These are phyloP conservation scores for Yamadazyma pseudoaaseri DNA, from an alignment of 1,139 yeast genomes.

Conservation along the genomic window DNA sequence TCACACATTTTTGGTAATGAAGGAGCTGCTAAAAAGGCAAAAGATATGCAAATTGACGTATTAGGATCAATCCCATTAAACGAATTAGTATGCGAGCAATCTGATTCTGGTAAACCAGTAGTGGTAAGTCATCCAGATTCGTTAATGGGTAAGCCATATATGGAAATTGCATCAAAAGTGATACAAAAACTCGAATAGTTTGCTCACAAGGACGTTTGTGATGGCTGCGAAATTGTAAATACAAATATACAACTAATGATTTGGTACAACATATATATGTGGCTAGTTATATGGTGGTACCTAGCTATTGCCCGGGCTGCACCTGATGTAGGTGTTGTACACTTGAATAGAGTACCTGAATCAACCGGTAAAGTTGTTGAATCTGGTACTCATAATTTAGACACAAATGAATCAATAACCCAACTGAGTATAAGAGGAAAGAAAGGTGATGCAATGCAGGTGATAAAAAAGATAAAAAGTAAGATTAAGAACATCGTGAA, in stretches of 20 bases:
- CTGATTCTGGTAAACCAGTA: conserved; percentile 68
- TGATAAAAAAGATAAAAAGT: background rate
- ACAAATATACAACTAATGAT: background rate
- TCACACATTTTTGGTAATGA: conserved; percentile 74
- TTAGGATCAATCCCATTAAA: conserved; percentile 70
- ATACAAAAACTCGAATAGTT: conserved; percentile 8
- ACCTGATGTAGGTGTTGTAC: background rate
- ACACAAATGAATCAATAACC: background rate
- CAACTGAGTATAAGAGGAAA: background rate
- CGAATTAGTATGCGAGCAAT: conserved; percentile 56
- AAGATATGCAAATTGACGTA: conserved; percentile 46
- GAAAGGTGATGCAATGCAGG: background rate
- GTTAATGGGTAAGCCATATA: conserved; percentile 35
- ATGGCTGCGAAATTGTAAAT: background rate
- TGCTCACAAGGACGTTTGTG: too few relatives aligned
- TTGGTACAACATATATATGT: background rate
- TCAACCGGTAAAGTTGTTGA: background rate
- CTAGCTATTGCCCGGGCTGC: background rate
- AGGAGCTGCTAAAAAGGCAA: conserved; percentile 63
- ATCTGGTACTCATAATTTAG: too few relatives aligned
- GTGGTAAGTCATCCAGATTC: conserved; percentile 47
- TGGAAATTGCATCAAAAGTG: conserved; percentile 41
- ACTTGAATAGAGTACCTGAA: background rate
- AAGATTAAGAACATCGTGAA: conserved; percentile 2
- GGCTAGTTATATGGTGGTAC: background rate